A percentile compares a stretch with the other conserved stretches of the same genome.
These are phyloP conservation scores for Albophoma yamanashiensis DNA, from an alignment of 2,329 filamentous ascomycete species.

Conservation along the genomic window DNA sequence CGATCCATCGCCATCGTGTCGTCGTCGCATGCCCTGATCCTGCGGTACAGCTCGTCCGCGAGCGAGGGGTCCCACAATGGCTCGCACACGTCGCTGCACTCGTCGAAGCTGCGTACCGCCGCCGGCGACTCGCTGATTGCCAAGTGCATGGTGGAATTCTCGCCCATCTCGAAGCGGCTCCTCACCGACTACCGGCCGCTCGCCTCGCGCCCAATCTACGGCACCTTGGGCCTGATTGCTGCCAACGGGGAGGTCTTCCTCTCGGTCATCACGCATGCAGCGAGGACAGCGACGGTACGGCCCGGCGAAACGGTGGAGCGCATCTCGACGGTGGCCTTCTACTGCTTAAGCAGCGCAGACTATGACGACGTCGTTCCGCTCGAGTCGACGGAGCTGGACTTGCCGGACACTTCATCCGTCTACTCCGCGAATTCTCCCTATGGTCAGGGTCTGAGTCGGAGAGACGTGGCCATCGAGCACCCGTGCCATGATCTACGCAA, in stretches of 20 bases:
- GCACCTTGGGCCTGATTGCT: slow-evolving; percentile 80
- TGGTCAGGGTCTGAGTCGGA: slow-evolving; percentile 41
- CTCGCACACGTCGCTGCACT: slow-evolving; percentile 42
- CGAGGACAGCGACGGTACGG: slow-evolving; percentile 68
- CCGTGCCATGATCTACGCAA: slow-evolving; percentile 88
- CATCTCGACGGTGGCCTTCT: slow-evolving; percentile 81
- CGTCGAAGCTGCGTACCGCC: slow-evolving; percentile 30
- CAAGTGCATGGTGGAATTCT: slow-evolving; percentile 84
- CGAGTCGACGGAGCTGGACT: slow-evolving; percentile 40
- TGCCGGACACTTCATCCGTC: slow-evolving; percentile 32
- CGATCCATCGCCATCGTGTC: slow-evolving; percentile 83
- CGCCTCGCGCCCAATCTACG: slow-evolving; percentile 64
- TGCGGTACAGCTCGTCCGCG: slow-evolving; percentile 64
- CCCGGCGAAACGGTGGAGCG: slow-evolving; percentile 83
- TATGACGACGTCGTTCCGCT: slow-evolving; percentile 67
- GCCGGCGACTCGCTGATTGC: slow-evolving; percentile 34
- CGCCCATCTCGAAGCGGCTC: slow-evolving; percentile 50
- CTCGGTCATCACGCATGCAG: slow-evolving; percentile 74
- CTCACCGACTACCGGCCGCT: slow-evolving; percentile 68
- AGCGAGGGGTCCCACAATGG: slow-evolving; percentile 48
- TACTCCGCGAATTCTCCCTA: slow-evolving; percentile 33
- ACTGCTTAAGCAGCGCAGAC: slow-evolving; percentile 77
- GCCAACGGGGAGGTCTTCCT: slow-evolving; percentile 80
- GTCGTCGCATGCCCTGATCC: slow-evolving; percentile 67
- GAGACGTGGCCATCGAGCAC: slow-evolving; percentile 67